Base-by-base conservation (phyloP, 2,329 filamentous ascomycete species). In the Fusarium goolgardi region DNA sequence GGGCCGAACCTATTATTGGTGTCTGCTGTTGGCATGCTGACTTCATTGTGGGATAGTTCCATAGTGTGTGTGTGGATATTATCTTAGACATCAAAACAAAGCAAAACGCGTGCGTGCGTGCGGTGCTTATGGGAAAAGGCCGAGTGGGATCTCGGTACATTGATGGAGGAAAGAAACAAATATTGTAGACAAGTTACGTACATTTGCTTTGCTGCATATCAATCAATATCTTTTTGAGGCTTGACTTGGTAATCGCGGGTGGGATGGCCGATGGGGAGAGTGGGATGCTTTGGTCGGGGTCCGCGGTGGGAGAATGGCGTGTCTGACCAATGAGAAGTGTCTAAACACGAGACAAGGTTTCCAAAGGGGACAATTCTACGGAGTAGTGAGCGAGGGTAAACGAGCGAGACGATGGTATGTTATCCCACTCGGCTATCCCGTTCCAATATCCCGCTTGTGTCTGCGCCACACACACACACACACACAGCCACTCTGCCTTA, bases 201-300 rank as follows among this genome's bases (percentile, higher is more conserved):
- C 31, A 43, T 55, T 13, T 25, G 37, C 23, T 55, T 13, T 25
- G 37, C 23, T 49, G 41, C 61, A 64, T 64, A 45, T 51, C 31
- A 57, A 58, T 39, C 25, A 57, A 58, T 29, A 23, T 20, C n/a
- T 37, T 65, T 65, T 32, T 35, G 23, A 31, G 37, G 52, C 39
- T 60, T 52, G 51, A 73, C 69, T 73, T 70, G 69, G 69, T 69
- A 67, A 72, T 72, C 67, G 54, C 43, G 39, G 45, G 70, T 66
- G 71, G 65, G 61, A 70, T 67, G 49, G 34, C 59, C 60, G 70
- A 55, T 20, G 11, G 45, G n/a, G 8, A 59, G 32, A 50, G 65
- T 67, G 67, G 60, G 71, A 71, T 73, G 41, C 31, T n/a, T 25
- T 59, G 46, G 45, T 58, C 46, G 31, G 50, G 9, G 40, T 5